Percentiles rank a stretch among this genome's conserved stretches.
These are phyloP conservation scores for Suillus paluster DNA, from an alignment of 768 basidiomycete genomes.

Conservation along the genomic window DNA sequence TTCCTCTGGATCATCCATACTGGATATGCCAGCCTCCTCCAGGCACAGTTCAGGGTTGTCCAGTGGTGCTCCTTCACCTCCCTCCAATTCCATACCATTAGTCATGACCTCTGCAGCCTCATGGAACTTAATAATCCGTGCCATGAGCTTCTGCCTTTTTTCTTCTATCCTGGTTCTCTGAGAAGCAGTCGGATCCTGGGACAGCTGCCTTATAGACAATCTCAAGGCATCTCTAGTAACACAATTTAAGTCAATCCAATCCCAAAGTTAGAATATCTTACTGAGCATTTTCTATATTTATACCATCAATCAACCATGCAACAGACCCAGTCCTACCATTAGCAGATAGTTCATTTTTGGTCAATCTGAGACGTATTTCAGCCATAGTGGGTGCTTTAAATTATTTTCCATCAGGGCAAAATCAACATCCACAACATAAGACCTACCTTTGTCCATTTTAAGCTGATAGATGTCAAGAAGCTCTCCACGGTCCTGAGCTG, in stretches of 20 bases:
- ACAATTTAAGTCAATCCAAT: neutral
- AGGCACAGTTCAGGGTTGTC: no score
- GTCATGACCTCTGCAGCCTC: neutral
- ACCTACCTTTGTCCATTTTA: constrained; percentile 9
- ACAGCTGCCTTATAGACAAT: neutral
- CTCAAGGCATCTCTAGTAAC: constrained; percentile 7
- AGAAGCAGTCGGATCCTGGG: constrained; percentile 3
- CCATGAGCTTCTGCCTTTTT: neutral
- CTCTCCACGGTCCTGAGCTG: neutral
- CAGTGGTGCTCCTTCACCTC: neutral
- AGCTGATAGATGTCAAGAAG: constrained; percentile 5
- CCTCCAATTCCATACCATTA: neutral
- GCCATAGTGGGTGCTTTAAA: constrained; percentile 7
- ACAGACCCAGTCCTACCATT: neutral
- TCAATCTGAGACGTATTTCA: constrained; percentile 5
- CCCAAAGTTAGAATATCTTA: constrained; percentile 1
- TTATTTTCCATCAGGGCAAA: no score
- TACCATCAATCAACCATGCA: constrained; percentile 7
- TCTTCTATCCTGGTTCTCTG: neutral
- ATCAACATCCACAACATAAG: neutral
- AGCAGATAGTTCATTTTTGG: neutral
- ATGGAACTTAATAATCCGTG: neutral
- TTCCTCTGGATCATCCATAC: no score
- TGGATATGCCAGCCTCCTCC: no score
- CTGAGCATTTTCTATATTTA: constrained; percentile 12